Evolutionary conservation across 2,329 filamentous ascomycete genomes (phyloP), one percentile per base, ranked within the genome.

Genomic region (Pestalotiopsis sp.): DNA sequence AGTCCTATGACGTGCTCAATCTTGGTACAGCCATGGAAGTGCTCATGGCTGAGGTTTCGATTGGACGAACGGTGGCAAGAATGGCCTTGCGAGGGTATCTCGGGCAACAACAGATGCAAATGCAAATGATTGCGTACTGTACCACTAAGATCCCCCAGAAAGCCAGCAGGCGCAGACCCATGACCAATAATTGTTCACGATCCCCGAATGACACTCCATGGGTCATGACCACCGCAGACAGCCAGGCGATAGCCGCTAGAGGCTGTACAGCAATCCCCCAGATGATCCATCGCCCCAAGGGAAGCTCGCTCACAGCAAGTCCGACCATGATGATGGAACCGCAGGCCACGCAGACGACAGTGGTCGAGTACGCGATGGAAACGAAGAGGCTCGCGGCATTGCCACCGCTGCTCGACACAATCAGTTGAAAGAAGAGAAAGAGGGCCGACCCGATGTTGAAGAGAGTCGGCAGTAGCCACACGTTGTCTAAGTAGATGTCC

Each of bases 381-480:
- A 59, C 25, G 57, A 67, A 31, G 36, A 67, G 57, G 20, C 52
- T 36, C 4, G 12, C 20, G 17, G 57, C 57, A 49, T 49, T 62
- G 39, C 57, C 31, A n/a, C 57, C 57, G 39, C 66, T 57, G 20
- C 66, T 67, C 1, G 36, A 67, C 6, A 38, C 36, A 3, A 67
- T 67, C 4, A 62, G 9, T 12, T 67, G 57, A 13, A 62, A 67
- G 57, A 67, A 52, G 4, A 67, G 58, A 14, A 67, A 67, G 7
- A 67, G 56, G 4, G 66, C 66, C 4, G 57, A 56, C 2, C 17
- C 66, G 17, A 67, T 49, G 58, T 67, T 67, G 36, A 62, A 41
- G 1, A 67, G 36, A 11, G 66, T 67, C 11, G 66, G 66, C 1
- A 67, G 57, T n/a, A 67, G 66, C 66, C 66, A 67, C 14, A 62